Percentiles rank a stretch among this genome's conserved stretches.
Evolutionary conservation across 768 basidiomycete genomes (phyloP).

Genomic region (Coprinellus micaceus): DNA sequence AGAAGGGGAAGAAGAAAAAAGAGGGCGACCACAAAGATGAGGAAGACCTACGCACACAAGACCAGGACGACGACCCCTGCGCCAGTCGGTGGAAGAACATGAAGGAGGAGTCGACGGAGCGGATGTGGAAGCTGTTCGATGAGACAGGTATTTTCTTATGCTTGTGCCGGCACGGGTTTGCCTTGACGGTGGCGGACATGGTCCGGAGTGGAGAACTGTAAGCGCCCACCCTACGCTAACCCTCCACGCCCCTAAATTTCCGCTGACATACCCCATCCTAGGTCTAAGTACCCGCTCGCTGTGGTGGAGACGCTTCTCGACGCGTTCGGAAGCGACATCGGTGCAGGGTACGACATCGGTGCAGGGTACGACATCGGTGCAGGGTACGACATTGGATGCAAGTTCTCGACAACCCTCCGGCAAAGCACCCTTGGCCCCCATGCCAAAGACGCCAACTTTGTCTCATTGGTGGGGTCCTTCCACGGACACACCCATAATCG

Average conservation of each 20-base stretch:
- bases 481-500: slow-evolving; percentile 28
- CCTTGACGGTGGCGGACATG: slow-evolving; percentile 9
- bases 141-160: slow-evolving; percentile 28
- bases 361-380: slow-evolving; percentile 23
- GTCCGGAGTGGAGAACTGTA: slow-evolving; percentile 1
- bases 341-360: slow-evolving; percentile 22
- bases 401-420: slow-evolving; percentile 19
- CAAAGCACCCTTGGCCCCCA: slow-evolving; percentile 17
- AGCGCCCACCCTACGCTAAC: not conserved
- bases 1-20: not conserved
- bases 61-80: not conserved
- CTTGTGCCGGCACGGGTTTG: slow-evolving; percentile 27
- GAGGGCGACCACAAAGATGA: not conserved
- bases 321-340: slow-evolving; percentile 16
- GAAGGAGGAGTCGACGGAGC: slow-evolving; percentile 11
- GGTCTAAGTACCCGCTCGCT: slow-evolving; percentile 27
- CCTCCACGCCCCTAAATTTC: not conserved
- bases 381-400: slow-evolving; percentile 30
- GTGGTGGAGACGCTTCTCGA: slow-evolving; percentile 17
- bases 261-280: slow-evolving; percentile 3
- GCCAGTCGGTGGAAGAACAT: slow-evolving; percentile 14
- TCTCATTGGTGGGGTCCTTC: slow-evolving; percentile 19
- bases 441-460: slow-evolving; percentile 5
- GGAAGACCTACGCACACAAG: not conserved
- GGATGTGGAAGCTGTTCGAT: slow-evolving; percentile 29